These are phyloP conservation scores for Globisporangium acanthophoron DNA, from an alignment of 352 stramenopile species.

Conservation along the genomic window DNA sequence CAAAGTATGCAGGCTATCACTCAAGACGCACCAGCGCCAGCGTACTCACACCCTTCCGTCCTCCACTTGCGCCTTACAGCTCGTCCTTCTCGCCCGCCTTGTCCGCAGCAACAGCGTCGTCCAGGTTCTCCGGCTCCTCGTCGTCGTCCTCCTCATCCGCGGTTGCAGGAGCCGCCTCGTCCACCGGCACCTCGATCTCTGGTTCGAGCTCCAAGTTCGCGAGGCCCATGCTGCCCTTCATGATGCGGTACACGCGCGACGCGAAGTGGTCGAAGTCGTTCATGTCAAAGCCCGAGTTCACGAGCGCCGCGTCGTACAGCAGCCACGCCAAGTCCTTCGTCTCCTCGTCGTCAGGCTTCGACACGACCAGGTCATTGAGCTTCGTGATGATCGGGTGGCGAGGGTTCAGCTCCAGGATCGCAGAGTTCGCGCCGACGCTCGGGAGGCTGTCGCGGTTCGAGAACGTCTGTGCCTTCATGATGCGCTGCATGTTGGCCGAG, in stretches of 20 bases:
- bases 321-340: constrained; percentile 95
- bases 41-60: not conserved
- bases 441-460: constrained; percentile 50
- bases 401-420: constrained; percentile 99
- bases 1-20: not conserved
- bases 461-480: constrained; percentile 98
- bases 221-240: constrained; percentile 92
- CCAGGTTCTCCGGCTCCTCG: constrained; percentile 27
- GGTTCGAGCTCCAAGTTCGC: constrained; percentile 90
- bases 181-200: constrained; percentile 92
- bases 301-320: constrained; percentile 96
- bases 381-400: constrained; percentile 97
- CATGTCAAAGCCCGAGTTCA: constrained; percentile 97
- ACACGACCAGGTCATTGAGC: constrained; percentile 84
- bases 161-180: constrained; percentile 22
- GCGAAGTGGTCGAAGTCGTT: constrained; percentile 92
- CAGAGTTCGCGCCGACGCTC: constrained; percentile 41
- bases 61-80: constrained; percentile 25
- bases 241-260: constrained; percentile 89
- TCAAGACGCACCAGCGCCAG: no score
- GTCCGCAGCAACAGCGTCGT: constrained; percentile 18
- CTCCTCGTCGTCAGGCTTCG: constrained; percentile 69
- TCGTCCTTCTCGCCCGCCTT: constrained; percentile 62
- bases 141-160: constrained; percentile 18
- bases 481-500: constrained; percentile 99